A percentile compares a stretch with the other conserved stretches of the same genome.
These are phyloP conservation scores for Eucalyptus curtisii DNA, from an alignment of 345 rosid genomes.

Conservation along the genomic window DNA sequence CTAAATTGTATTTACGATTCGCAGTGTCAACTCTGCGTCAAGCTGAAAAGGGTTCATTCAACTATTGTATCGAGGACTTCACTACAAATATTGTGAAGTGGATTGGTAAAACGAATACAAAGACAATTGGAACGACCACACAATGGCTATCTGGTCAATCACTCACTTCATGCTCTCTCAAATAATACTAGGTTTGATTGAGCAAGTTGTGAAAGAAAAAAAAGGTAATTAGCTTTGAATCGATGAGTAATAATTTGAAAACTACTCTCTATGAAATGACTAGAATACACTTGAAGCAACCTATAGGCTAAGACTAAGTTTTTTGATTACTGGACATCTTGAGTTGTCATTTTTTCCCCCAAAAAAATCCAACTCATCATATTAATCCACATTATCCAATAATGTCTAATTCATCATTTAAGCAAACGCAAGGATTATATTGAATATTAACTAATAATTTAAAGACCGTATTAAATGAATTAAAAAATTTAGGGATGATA, in stretches of 20 bases:
- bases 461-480: neutral
- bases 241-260: neutral
- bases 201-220: neutral
- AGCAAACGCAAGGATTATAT: neutral
- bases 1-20: neutral
- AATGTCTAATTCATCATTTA: neutral
- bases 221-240: neutral
- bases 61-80: neutral
- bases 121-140: neutral
- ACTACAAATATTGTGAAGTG: neutral
- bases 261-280: neutral
- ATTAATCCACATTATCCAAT: neutral
- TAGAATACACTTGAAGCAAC: neutral
- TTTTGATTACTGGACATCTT: neutral
- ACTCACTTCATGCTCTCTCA: neutral
- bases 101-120: neutral
- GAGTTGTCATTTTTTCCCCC: no score
- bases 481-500: neutral
- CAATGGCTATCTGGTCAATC: neutral
- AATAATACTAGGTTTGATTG: neutral
- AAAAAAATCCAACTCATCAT: neutral
- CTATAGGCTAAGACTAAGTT: neutral
- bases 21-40: neutral
- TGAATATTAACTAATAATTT: neutral
- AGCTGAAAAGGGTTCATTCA: neutral